Evolutionary conservation across 345 rosid genomes (phyloP).

Genomic region (Clarkia xantiana): DNA sequence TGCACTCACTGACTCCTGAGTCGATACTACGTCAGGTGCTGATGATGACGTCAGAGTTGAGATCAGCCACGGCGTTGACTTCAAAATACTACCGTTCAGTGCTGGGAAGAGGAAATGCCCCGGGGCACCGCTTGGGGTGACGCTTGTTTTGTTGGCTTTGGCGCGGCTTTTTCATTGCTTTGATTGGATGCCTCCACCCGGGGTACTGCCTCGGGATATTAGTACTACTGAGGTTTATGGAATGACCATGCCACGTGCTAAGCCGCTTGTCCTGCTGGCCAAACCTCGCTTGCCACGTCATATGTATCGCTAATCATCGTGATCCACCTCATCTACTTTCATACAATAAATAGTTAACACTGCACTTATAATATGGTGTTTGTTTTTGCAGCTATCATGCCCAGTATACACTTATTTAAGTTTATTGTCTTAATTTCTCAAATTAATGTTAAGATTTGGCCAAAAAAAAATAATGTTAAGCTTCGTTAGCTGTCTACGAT

Average conservation of each 20-base stretch:
- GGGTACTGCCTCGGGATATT: slow-evolving; percentile 33
- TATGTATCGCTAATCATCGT: slow-evolving; percentile 18
- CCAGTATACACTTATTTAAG: too few relatives aligned
- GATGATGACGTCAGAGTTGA: slow-evolving; percentile 52
- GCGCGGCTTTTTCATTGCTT: slow-evolving; percentile 81
- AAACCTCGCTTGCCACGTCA: slow-evolving; percentile 43
- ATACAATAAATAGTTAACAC: too few relatives aligned
- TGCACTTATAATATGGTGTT: too few relatives aligned
- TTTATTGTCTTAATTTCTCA: too few relatives aligned
- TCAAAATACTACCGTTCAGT: slow-evolving; percentile 76
- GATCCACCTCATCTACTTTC: too few relatives aligned
- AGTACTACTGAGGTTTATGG: slow-evolving; percentile 67
- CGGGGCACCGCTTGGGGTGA: slow-evolving; percentile 81
- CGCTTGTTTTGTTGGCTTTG: slow-evolving; percentile 69
- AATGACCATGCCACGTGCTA: slow-evolving; percentile 92
- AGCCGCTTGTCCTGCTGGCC: slow-evolving; percentile 47
- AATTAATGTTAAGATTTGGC: too few relatives aligned
- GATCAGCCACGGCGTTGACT: slow-evolving; percentile 87
- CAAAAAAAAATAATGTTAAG: too few relatives aligned
- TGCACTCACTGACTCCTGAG: too few relatives aligned
- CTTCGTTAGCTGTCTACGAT: too few relatives aligned
- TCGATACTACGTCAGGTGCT: too few relatives aligned
- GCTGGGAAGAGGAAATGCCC: slow-evolving; percentile 91
- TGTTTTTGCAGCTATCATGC: too few relatives aligned
- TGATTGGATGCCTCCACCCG: slow-evolving; percentile 51